A percentile compares a stretch with the other conserved stretches of the same genome.
Evolutionary conservation across 768 basidiomycete species (phyloP).

Genomic region (Boletus vermiculosoides): DNA sequence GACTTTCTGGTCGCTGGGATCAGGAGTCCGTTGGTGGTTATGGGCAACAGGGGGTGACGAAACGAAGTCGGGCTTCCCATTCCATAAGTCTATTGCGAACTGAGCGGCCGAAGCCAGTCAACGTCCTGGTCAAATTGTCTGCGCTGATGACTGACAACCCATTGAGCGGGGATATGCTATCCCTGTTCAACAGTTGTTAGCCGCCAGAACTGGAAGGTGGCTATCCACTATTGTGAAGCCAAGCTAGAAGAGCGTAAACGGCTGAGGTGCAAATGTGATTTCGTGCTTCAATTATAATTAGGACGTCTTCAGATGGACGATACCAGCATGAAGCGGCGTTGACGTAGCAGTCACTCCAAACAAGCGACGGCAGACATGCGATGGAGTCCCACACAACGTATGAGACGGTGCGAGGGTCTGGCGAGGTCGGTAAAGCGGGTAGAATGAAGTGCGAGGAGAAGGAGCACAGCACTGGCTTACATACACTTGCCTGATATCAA

Average conservation of each 20-base stretch:
- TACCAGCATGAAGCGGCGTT: neutral
- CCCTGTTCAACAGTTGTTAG: neutral
- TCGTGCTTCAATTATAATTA: neutral
- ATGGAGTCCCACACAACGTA: neutral
- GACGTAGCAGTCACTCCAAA: neutral
- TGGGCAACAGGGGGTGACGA: neutral
- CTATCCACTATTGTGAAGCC: neutral
- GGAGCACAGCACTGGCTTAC: constrained; percentile 25
- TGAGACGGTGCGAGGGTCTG: neutral
- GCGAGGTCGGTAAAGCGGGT: neutral
- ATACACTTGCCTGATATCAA: constrained; percentile 32
- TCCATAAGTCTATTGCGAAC: neutral
- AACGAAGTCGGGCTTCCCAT: too few relatives aligned
- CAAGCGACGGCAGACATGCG: neutral
- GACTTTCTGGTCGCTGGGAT: neutral
- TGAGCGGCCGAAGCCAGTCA: neutral
- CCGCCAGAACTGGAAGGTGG: neutral
- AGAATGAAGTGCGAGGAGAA: neutral
- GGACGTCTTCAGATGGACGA: neutral
- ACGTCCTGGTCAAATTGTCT: neutral
- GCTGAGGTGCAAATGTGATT: neutral
- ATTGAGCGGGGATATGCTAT: neutral
- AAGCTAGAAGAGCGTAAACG: neutral
- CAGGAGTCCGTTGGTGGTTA: neutral
- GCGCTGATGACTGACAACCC: neutral